phyloP scores from a whole-genome alignment of 805 yeast species.

The Schizosaccharomyces japonicus region DNA sequence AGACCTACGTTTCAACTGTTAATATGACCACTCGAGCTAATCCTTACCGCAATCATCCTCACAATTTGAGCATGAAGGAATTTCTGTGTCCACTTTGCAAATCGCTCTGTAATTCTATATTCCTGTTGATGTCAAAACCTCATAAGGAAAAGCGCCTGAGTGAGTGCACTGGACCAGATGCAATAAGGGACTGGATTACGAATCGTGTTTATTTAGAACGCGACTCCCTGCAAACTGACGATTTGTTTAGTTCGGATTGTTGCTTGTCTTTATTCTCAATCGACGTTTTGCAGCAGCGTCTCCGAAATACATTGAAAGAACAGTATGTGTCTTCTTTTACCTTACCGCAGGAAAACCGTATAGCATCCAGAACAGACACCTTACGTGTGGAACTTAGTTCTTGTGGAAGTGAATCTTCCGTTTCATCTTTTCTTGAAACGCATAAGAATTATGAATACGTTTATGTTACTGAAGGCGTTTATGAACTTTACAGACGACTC shows the following conservation, averaged over 20 bases:
- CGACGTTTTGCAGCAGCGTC: background rate
- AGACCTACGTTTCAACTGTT: conserved; percentile 35
- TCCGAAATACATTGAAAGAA: background rate
- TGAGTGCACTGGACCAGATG: background rate
- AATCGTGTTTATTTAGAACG: background rate
- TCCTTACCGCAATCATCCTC: conserved; percentile 63
- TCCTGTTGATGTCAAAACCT: conserved; percentile 44
- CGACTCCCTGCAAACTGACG: no score
- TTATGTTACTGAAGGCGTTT: background rate
- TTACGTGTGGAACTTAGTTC: background rate
- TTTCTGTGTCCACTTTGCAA: conserved; percentile 81
- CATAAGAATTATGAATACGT: background rate
- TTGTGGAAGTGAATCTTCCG: background rate
- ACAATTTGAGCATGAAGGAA: conserved; percentile 42
- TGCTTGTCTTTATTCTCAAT: no score
- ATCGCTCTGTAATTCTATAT: conserved; percentile 56
- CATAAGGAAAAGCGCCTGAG: conserved; percentile 16
- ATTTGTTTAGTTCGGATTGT: no score
- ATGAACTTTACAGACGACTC: background rate
- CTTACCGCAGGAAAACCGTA: no score
- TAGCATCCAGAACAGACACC: no score
- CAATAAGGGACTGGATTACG: background rate
- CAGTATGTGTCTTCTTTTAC: no score
- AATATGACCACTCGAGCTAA: conserved; percentile 34
- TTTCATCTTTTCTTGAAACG: background rate